Evolutionary conservation across 2,329 filamentous ascomycete genomes (phyloP).

Genomic region (Massarina eburnea): DNA sequence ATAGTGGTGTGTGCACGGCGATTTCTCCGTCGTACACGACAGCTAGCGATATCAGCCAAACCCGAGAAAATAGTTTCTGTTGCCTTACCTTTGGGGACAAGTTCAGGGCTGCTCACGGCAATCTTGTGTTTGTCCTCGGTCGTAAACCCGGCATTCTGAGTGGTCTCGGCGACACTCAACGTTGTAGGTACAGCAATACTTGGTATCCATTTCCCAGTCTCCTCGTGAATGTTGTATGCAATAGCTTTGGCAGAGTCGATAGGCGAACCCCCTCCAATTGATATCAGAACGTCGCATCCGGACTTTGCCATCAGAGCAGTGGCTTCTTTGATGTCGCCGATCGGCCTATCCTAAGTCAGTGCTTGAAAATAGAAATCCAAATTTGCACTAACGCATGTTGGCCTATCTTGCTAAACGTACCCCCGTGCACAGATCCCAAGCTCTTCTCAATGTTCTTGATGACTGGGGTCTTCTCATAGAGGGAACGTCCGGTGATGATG

Average conservation of each 20-base stretch:
- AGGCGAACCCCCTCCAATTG: slow-evolving; percentile 52
- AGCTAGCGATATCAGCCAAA: slow-evolving; percentile 31
- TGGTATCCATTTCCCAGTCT: slow-evolving; percentile 41
- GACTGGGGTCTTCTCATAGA: slow-evolving; percentile 57
- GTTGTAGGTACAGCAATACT: slow-evolving; percentile 44
- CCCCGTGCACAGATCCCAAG: slow-evolving; percentile 52
- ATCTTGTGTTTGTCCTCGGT: slow-evolving; percentile 54
- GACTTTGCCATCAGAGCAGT: slow-evolving; percentile 39
- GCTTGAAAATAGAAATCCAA: too few relatives aligned
- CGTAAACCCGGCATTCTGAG: slow-evolving; percentile 56
- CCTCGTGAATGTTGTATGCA: slow-evolving; percentile 41
- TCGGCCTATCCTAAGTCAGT: slow-evolving; percentile 29
- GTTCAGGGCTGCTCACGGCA: slow-evolving; percentile 48
- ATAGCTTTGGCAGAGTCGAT: slow-evolving; percentile 52
- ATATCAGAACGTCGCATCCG: slow-evolving; percentile 38
- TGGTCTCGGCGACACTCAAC: slow-evolving; percentile 57
- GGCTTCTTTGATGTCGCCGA: slow-evolving; percentile 39
- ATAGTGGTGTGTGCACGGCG: slow-evolving; percentile 53
- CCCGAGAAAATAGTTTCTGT: background rate
- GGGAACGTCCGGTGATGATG: slow-evolving; percentile 57
- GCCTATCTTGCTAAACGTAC: slow-evolving; percentile 57
- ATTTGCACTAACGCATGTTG: slow-evolving; percentile 56
- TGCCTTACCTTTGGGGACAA: slow-evolving; percentile 42
- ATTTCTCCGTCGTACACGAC: slow-evolving; percentile 58
- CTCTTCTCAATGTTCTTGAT: slow-evolving; percentile 56